Base-by-base conservation (phyloP, 1,139 yeast genomes). In the Yamadazyma songkhlaensis region DNA sequence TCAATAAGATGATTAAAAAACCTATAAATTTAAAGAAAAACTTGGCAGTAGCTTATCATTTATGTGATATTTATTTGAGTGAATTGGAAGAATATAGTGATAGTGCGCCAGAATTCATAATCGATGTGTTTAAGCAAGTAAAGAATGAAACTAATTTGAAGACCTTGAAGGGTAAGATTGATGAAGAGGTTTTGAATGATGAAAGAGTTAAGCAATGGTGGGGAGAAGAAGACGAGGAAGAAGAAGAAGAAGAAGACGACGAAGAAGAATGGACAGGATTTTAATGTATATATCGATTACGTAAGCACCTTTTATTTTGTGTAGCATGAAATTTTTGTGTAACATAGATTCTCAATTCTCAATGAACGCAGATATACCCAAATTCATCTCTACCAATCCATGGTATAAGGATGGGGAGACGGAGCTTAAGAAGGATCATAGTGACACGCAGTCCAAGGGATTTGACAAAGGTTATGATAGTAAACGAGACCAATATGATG, bases 61-160 rank as follows among this genome's bases (percentile, higher is more conserved):
- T 92, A 38, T 74, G 86, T 47, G 98, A 92, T 62, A 79, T 92
- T 12, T 82, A 78, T 55, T 60, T 86, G 32, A 97, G 90, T 52
- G 98, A 92, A 60, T 66, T 92, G 47, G 95, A 64, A 45, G 60
- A 69, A 29, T 64, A 72, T 15, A 59, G 60, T 2, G 55, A 59
- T 1, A 67, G 78, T 2, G 95, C 96, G 9, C 55, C 87, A 3
- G 59, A 58, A 3, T 53, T 57, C 17, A 65, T 88, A 34, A 57
- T 88, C 20, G 59, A 62, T 21, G 88, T 94, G 4, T 81, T 88
- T 49, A 64, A 64, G 31, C 66, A 60, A 4, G 65, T 90, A 40
- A 65, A 70, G 31, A 64, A 67, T 27, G 60, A 66, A 15, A 73
- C 82, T 9, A 62, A 68, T 26, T 70, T 78, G 53, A 86, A 84